Base-by-base conservation (phyloP, 768 basidiomycete genomes). In the Ramaria sp. region DNA sequence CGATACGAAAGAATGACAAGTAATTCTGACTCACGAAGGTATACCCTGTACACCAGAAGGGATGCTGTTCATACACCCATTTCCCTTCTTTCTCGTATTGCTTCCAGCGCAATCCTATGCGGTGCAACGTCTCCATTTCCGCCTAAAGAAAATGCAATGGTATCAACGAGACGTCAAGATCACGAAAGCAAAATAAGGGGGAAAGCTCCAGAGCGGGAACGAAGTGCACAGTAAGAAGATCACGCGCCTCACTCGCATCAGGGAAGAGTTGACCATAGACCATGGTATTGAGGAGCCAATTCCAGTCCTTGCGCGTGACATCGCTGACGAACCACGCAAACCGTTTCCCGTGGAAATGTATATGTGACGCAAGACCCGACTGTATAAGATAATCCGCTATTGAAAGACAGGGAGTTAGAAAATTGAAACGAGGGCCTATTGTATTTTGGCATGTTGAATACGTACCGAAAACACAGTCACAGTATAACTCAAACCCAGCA, bases 11-110 rank as follows among this genome's bases (percentile, higher is more conserved):
- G 27, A 27, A 27, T 27, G 27, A 37, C 34, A 13, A 37, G 34
- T 1, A 37, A 10, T 37, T 37, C 13, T 37, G 48, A 70, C 65
- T 54, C 60, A 68, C 71, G 75, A 83, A 95, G 41, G 91, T 94
- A 73, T 90, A 94, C 6, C 92, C 93, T n/a, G 91, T 90, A 68
- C 90, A 92, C 90, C 90, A 92, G 77, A 90, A 92, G 10, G 89
- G 86, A 63, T 93, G 91, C 64, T 91, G 87, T 69, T 96, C 92
- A 68, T 94, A 95, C 33, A 91, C 81, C 90, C 91, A 95, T 73
- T 81, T 90, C 38, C 91, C 90, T 66, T 95, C 86, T 66, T 79
- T 86, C 70, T 91, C 91, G 67, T 96, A 96, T 82, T 91, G 79
- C 84, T 96, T 95, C 94, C 94, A 97, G 33, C 94, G 79, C 58